Conservation (phyloP, 768 basidiomycete species). For the Tulasnella sp. region DNA sequence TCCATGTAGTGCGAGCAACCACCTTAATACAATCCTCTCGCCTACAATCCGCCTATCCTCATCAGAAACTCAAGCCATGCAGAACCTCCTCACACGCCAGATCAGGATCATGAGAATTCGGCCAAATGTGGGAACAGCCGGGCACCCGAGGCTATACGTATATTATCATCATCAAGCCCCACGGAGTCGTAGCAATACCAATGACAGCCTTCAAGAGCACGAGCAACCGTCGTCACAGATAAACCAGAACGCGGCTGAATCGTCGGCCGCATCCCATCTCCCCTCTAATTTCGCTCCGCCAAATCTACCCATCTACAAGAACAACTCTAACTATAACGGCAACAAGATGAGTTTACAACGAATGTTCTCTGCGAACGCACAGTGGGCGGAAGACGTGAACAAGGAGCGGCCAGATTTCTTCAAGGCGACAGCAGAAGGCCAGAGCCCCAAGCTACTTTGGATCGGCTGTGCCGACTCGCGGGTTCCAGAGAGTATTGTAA, state of each 20-base stretch:
- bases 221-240: not conserved
- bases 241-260: not conserved
- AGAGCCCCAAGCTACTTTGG: slow-evolving; percentile 40
- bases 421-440: slow-evolving; percentile 44
- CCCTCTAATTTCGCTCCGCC: not conserved
- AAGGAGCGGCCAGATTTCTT: slow-evolving; percentile 48
- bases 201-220: not conserved
- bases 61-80: no score
- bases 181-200: not conserved
- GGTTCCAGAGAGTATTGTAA: slow-evolving; percentile 68
- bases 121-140: no score
- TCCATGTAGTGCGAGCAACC: no score
- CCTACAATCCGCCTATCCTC: no score
- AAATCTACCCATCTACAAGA: not conserved
- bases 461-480: slow-evolving; percentile 55
- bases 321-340: not conserved
- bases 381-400: slow-evolving; percentile 58
- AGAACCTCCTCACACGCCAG: no score
- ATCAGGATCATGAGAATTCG: no score
- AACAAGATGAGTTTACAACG: not conserved
- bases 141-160: not conserved
- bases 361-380: slow-evolving; percentile 36
- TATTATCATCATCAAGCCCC: not conserved
- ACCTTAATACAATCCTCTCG: no score
- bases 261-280: not conserved